A percentile compares a stretch with the other conserved stretches of the same genome.
phyloP scores from a whole-genome alignment of 2,329 filamentous ascomycete genomes.

The Pseudogymnoascus sp. region DNA sequence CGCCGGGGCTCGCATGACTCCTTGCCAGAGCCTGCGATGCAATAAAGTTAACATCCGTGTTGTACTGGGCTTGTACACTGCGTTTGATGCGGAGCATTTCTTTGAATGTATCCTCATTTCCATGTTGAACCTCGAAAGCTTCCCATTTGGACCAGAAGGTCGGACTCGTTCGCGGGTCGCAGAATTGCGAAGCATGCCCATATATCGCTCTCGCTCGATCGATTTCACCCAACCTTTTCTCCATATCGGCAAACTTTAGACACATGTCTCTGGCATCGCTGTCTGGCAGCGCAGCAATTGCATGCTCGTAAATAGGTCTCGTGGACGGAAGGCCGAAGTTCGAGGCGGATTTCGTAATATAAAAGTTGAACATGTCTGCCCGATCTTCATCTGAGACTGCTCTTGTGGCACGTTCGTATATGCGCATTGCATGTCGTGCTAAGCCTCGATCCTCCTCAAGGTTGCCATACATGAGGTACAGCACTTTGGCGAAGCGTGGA shows the following conservation, averaged over 20 bases:
- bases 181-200: constrained; percentile 93
- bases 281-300: constrained; percentile 89
- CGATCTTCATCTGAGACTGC: constrained; percentile 92
- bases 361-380: constrained; percentile 98
- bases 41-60: constrained; percentile 98
- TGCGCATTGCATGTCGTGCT: constrained; percentile 94
- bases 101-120: constrained; percentile 98
- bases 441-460: constrained; percentile 92
- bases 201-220: constrained; percentile 94
- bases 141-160: constrained; percentile 98
- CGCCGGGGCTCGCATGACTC: constrained; percentile 54
- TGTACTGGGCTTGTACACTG: constrained; percentile 95
- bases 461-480: constrained; percentile 98
- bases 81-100: constrained; percentile 98
- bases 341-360: constrained; percentile 96
- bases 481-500: constrained; percentile 87
- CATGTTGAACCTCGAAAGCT: constrained; percentile 91
- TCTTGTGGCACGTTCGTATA: constrained; percentile 93
- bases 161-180: constrained; percentile 83
- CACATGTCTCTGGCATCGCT: constrained; percentile 95
- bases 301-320: constrained; percentile 89
- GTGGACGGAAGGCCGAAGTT: constrained; percentile 97
- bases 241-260: constrained; percentile 97
- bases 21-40: constrained; percentile 88
- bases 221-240: constrained; percentile 83